phyloP scores from a whole-genome alignment of 2,329 filamentous ascomycete genomes.

The Colletotrichum filicis region DNA sequence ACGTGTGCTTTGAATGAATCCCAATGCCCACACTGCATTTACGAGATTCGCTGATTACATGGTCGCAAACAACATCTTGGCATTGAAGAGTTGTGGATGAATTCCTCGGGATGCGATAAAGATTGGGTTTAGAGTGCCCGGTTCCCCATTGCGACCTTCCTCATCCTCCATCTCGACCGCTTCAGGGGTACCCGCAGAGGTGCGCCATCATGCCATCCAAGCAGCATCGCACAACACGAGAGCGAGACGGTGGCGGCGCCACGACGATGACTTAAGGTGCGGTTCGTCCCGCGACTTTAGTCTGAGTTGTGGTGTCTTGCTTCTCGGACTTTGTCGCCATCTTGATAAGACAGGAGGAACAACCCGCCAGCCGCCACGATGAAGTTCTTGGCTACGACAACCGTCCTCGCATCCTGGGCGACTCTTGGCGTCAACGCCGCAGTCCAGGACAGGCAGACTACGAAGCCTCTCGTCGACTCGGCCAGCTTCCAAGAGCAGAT shows the following conservation, averaged over 20 bases:
- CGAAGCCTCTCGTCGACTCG: constrained; percentile 11
- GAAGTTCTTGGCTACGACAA: neutral
- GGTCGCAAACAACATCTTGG: neutral
- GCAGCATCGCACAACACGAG: neutral
- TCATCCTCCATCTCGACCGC: constrained; percentile 4
- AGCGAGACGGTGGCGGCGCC: neutral
- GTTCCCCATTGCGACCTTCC: constrained; percentile 22
- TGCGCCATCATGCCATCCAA: neutral
- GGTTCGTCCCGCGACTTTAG: neutral
- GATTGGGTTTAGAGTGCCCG: constrained; percentile 10
- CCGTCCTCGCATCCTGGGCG: neutral
- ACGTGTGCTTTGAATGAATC: neutral
- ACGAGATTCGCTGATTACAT: neutral
- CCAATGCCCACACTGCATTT: neutral
- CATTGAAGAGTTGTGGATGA: neutral
- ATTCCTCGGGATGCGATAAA: neutral
- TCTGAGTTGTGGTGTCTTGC: neutral
- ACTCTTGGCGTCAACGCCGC: neutral
- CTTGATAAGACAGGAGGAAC: too few species aligned
- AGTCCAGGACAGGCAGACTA: neutral
- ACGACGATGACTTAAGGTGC: neutral
- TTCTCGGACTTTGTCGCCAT: neutral
- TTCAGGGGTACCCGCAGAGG: constrained; percentile 1
- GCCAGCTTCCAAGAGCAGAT: constrained; percentile 9
- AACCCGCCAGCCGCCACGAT: neutral